These are phyloP conservation scores for Thelephora aurantiotincta DNA, from an alignment of 768 basidiomycete species.

Conservation along the genomic window DNA sequence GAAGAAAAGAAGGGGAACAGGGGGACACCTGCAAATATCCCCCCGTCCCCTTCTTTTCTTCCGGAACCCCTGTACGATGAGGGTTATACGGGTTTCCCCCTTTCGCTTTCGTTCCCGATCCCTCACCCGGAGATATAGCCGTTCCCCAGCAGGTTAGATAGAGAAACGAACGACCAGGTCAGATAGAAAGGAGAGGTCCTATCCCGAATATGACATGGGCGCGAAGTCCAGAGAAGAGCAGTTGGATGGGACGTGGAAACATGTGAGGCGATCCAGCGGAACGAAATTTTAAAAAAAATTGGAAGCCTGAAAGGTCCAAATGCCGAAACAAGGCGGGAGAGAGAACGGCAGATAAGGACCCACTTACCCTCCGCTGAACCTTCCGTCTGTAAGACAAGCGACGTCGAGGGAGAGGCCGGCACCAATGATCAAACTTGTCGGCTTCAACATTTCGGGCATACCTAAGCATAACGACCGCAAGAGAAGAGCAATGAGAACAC, in stretches of 20 bases:
- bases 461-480: conserved; percentile 27
- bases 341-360: conserved; percentile 13
- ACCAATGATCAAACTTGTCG: conserved; percentile 96
- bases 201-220: not conserved
- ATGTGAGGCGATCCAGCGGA: not conserved
- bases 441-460: conserved; percentile 99
- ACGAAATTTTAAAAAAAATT: not conserved
- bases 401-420: conserved; percentile 94
- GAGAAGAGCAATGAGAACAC: not conserved
- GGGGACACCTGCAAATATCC: not conserved
- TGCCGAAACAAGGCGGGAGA: not conserved
- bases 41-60: no score
- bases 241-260: no score
- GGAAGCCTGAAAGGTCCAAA: conserved; percentile 2
- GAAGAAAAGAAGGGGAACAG: no score
- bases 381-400: conserved; percentile 92
- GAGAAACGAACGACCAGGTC: not conserved
- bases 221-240: conserved; percentile 6
- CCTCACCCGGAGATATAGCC: no score
- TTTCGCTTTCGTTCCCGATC: no score
- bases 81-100: no score
- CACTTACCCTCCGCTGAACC: conserved; percentile 88
- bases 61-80: no score
- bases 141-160: not conserved
- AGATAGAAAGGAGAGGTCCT: no score